Percentiles rank a stretch among this genome's conserved stretches.
phyloP scores from a whole-genome alignment of 208 protist species.

The Acanthamoeba castellanii region DNA sequence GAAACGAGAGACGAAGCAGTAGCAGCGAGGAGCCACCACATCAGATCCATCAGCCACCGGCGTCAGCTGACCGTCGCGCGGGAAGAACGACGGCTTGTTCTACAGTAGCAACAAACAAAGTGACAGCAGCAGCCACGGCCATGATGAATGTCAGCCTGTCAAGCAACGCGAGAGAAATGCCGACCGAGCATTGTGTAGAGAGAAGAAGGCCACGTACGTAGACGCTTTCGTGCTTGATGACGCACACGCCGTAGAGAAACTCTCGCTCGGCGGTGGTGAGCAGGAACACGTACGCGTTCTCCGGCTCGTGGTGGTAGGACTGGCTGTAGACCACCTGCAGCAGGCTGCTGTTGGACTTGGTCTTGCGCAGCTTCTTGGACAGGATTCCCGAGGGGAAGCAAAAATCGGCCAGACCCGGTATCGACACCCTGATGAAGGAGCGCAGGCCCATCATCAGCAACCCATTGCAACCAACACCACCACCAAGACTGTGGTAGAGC shows the following conservation, averaged over 20 bases:
- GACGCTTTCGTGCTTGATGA: constrained; percentile 51
- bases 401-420: constrained; percentile 63
- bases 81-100: constrained; percentile 60
- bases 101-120: not conserved
- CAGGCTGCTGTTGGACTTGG: constrained; percentile 60
- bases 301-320: constrained; percentile 45
- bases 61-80: not conserved
- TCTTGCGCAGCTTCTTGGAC: constrained; percentile 45
- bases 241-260: constrained; percentile 58
- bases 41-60: not conserved
- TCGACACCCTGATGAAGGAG: not conserved
- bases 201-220: not conserved
- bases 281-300: constrained; percentile 57
- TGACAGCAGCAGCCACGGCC: not conserved
- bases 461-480: not conserved
- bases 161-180: not conserved
- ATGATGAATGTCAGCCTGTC: not conserved
- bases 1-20: constrained; percentile 55
- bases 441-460: too few species aligned
- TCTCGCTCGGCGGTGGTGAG: constrained; percentile 43
- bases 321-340: constrained; percentile 62
- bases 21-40: constrained; percentile 62
- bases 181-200: not conserved
- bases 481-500: not conserved
- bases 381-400: constrained; percentile 37